These are phyloP conservation scores for Cenococcum geophilum DNA, from an alignment of 495 filamentous ascomycete genomes.

Conservation along the genomic window DNA sequence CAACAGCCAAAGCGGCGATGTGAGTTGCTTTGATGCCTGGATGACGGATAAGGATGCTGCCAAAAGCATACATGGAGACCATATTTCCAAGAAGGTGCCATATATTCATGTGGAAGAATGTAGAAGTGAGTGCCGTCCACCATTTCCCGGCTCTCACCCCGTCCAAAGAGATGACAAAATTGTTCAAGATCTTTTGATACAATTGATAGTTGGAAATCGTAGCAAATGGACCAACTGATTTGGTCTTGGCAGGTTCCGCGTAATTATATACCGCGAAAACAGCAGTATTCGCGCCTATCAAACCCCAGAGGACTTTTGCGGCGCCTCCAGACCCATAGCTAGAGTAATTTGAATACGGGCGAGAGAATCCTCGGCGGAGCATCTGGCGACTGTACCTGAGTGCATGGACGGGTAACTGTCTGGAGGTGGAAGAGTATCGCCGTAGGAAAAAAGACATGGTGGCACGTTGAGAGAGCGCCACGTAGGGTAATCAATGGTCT, in stretches of 20 bases:
- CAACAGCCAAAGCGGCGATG: slow-evolving; percentile 26
- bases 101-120: slow-evolving; percentile 30
- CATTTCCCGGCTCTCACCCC: slow-evolving; percentile 20
- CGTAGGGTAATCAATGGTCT: not conserved
- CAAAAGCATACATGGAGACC: slow-evolving; percentile 31
- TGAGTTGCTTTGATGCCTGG: slow-evolving; percentile 19
- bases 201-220: slow-evolving; percentile 8
- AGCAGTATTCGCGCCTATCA: slow-evolving; percentile 35
- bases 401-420: not conserved
- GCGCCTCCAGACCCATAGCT: slow-evolving; percentile 1
- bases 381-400: slow-evolving; percentile 2
- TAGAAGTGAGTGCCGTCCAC: slow-evolving; percentile 31
- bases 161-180: slow-evolving; percentile 18
- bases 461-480: not conserved
- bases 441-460: not conserved
- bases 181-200: not conserved
- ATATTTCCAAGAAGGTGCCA: slow-evolving; percentile 33
- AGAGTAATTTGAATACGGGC: not conserved
- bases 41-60: slow-evolving; percentile 19
- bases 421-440: not conserved
- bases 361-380: slow-evolving; percentile 1
- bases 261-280: slow-evolving; percentile 32
- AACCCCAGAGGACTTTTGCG: slow-evolving; percentile 20
- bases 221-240: not conserved
- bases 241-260: not conserved